phyloP scores from a whole-genome alignment of 176 grass and related monocot species.

The Carex littledalei region DNA sequence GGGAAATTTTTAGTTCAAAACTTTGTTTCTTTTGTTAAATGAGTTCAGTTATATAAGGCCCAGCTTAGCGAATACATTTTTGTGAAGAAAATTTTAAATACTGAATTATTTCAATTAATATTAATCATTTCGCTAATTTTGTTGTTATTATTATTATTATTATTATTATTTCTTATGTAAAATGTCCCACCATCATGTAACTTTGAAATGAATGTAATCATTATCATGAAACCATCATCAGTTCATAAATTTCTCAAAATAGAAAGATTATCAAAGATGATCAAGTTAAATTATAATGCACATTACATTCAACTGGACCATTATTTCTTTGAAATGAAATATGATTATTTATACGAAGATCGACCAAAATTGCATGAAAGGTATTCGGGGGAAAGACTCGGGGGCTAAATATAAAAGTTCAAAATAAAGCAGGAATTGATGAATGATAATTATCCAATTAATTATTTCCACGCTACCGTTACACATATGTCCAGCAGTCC shows the following conservation, averaged over 20 bases:
- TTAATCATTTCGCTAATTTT: not conserved
- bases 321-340: not conserved
- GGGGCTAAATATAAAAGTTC: not conserved
- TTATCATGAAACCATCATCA: not conserved
- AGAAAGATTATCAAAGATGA: too few species aligned
- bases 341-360: not conserved
- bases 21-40: too few species aligned
- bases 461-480: not conserved
- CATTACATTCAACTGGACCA: not conserved
- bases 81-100: too few species aligned
- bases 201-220: not conserved
- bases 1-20: too few species aligned
- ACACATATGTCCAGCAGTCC: too few species aligned
- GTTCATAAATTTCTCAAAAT: not conserved
- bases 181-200: too few species aligned
- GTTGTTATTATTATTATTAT: too few species aligned
- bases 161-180: too few species aligned
- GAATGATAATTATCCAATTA: slow-evolving; percentile 2
- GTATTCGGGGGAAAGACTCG: not conserved
- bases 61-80: too few species aligned
- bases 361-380: not conserved
- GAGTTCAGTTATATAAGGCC: too few species aligned
- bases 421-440: not conserved
- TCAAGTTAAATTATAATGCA: not conserved
- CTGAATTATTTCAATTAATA: not conserved